phyloP scores from a whole-genome alignment of 2,329 filamentous ascomycete genomes.

The Diaporthe destruens region DNA sequence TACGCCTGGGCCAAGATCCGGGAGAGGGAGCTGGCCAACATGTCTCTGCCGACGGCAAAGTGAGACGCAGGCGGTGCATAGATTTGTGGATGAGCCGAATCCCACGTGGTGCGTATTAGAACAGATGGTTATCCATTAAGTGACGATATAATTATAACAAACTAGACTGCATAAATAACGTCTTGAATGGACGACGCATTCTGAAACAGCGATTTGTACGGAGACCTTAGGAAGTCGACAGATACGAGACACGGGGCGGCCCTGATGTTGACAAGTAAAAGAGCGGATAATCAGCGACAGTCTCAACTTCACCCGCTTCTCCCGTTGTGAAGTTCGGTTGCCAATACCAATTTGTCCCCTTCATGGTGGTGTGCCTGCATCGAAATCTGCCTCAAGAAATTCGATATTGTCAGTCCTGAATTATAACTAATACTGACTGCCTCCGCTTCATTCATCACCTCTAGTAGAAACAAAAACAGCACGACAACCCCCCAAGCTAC shows the following conservation, averaged over 20 bases:
- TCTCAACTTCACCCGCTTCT: no score
- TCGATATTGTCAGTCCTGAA: no score
- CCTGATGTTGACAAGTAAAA: neutral
- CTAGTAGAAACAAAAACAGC: no score
- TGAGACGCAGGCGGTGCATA: neutral
- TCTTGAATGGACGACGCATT: no score
- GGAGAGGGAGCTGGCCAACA: constrained; percentile 76
- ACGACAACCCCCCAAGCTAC: neutral
- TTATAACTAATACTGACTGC: no score
- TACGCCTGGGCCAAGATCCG: constrained; percentile 89
- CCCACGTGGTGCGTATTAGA: neutral
- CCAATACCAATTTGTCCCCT: no score
- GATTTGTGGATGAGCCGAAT: neutral
- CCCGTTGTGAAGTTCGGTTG: no score
- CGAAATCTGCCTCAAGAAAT: neutral
- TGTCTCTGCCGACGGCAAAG: constrained; percentile 76
- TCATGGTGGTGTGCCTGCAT: neutral
- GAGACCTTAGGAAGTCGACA: no score
- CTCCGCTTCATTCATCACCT: neutral
- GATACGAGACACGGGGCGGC: neutral
- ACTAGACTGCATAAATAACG: neutral
- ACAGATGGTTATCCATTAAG: neutral
- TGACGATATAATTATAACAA: neutral
- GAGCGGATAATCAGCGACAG: neutral
- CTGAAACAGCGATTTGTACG: neutral